Conservation (phyloP, 257 asterid species). For the Solanum paucissectum region DNA sequence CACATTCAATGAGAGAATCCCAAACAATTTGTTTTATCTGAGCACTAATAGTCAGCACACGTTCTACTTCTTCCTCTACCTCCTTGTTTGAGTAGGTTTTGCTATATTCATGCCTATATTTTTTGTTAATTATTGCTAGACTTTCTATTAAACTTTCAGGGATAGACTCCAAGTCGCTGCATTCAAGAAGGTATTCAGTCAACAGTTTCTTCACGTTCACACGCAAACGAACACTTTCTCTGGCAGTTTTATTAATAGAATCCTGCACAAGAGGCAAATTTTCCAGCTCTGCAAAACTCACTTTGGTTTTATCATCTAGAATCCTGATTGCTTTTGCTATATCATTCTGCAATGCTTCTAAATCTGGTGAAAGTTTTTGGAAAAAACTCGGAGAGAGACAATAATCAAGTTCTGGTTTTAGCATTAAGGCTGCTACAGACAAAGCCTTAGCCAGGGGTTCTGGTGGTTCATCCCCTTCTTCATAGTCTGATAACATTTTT, state of each 20-base stretch:
- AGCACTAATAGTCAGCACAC: constrained; percentile 55
- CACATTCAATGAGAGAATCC: constrained; percentile 36
- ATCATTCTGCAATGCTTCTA: constrained; percentile 57
- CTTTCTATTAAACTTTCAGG: constrained; percentile 42
- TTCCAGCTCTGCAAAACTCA: constrained; percentile 33
- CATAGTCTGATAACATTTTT: constrained; percentile 35
- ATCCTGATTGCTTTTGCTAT: constrained; percentile 53
- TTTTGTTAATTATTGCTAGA: constrained; percentile 37
- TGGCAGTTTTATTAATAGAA: constrained; percentile 21
- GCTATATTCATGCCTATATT: constrained; percentile 8
- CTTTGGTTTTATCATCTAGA: constrained; percentile 13
- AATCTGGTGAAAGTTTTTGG: constrained; percentile 44
- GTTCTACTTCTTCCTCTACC: constrained; percentile 49
- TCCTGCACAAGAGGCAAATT: constrained; percentile 33
- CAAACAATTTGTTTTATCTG: constrained; percentile 65
- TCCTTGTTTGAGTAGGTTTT: constrained; percentile 28
- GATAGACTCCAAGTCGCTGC: constrained; percentile 51
- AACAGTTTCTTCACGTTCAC: constrained; percentile 31
- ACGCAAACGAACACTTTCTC: constrained; percentile 35
- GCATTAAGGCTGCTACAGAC: constrained; percentile 55
- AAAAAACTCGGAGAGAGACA: constrained; percentile 27
- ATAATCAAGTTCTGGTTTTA: constrained; percentile 34
- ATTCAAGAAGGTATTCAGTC: constrained; percentile 68
- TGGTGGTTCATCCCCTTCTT: constrained; percentile 33
- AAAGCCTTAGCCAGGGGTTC: constrained; percentile 51